Conservation (phyloP, 2,329 filamentous ascomycete genomes). For the Knoxdaviesia proteae region DNA sequence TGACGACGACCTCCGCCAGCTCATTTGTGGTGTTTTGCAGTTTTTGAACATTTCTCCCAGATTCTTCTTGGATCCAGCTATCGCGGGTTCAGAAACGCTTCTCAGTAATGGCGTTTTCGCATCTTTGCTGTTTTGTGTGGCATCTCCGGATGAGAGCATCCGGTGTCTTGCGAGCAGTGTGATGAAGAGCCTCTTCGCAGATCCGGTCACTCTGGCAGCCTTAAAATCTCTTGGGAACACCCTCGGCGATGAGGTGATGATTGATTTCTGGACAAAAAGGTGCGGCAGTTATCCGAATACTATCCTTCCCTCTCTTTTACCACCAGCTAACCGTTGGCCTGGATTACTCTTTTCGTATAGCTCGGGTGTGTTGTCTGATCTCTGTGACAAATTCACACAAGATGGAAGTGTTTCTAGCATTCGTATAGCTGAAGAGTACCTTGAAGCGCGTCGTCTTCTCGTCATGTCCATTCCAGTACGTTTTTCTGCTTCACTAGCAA, state of each 20-base stretch:
- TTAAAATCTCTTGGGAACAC: slow-evolving; percentile 16
- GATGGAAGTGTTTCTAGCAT: slow-evolving; percentile 22
- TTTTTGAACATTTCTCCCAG: slow-evolving; percentile 32
- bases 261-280: slow-evolving; percentile 32
- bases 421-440: slow-evolving; percentile 29
- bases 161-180: slow-evolving; percentile 25
- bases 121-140: slow-evolving; percentile 30
- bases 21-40: slow-evolving; percentile 31
- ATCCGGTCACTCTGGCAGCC: slow-evolving; percentile 14
- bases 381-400: slow-evolving; percentile 26
- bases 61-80: slow-evolving; percentile 8
- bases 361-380: slow-evolving; percentile 18
- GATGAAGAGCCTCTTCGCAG: slow-evolving; percentile 24
- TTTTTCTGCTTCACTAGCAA: background rate
- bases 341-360: slow-evolving; percentile 4
- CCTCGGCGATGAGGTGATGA: slow-evolving; percentile 16
- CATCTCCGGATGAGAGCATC: slow-evolving; percentile 28
- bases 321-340: background rate
- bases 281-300: slow-evolving; percentile 6
- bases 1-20: slow-evolving; percentile 6
- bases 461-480: slow-evolving; percentile 28
- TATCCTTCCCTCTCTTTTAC: background rate
- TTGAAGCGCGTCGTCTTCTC: slow-evolving; percentile 32
- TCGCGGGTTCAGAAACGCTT: background rate
- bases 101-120: slow-evolving; percentile 15